These are phyloP conservation scores for Carex kokanica DNA, from an alignment of 176 grass and related monocot species.

Conservation along the genomic window DNA sequence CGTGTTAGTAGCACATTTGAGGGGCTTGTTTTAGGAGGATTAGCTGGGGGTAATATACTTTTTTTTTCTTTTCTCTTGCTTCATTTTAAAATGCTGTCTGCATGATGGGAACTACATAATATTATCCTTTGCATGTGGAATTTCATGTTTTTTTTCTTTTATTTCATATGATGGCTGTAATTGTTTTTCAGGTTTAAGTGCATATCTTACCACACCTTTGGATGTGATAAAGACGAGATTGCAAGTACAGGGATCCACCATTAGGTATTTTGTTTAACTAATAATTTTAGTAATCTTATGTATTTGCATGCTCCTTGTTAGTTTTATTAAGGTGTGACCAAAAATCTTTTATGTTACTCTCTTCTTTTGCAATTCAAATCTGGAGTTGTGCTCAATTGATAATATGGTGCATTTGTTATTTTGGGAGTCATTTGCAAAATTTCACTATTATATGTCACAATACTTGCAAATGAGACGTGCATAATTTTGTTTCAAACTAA, in stretches of 20 bases:
- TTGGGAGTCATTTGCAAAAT: not conserved
- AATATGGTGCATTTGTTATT: not conserved
- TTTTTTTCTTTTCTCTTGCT: conserved; percentile 10
- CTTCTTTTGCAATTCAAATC: not conserved
- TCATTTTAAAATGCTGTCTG: conserved; percentile 1
- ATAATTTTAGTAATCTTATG: not conserved
- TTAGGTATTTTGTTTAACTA: conserved; percentile 42
- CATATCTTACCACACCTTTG: conserved; percentile 80
- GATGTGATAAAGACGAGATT: conserved; percentile 89
- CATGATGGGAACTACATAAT: not conserved
- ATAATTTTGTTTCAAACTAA: too few relatives aligned
- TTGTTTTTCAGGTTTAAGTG: conserved; percentile 64
- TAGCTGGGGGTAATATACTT: conserved; percentile 58
- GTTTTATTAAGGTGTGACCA: not conserved
- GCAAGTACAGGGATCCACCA: conserved; percentile 82
- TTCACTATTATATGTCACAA: not conserved
- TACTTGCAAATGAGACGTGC: not conserved
- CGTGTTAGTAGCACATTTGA: conserved; percentile 68
- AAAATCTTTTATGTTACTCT: not conserved
- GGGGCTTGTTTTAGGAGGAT: conserved; percentile 81
- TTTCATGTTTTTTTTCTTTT: conserved; percentile 16
- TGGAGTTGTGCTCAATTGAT: not conserved
- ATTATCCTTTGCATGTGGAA: not conserved
- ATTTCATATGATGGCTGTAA: not conserved
- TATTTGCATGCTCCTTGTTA: not conserved